These are phyloP conservation scores for Monascus ruber DNA, from an alignment of 2,329 filamentous ascomycete genomes.

Conservation along the genomic window DNA sequence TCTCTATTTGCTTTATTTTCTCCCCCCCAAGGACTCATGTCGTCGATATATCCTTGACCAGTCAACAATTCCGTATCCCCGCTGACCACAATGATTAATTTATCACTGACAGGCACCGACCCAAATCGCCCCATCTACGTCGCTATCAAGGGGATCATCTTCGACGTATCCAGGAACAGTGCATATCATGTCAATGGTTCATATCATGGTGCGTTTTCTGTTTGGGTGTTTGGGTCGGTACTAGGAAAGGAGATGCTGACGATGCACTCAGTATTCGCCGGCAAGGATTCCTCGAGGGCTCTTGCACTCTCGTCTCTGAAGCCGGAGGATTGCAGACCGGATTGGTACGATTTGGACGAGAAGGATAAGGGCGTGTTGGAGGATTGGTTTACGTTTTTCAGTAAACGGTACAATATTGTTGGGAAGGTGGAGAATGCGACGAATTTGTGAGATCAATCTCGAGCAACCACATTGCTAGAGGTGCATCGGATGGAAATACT, in stretches of 20 bases:
- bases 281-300: constrained; percentile 89
- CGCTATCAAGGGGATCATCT: constrained; percentile 75
- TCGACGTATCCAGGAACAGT: constrained; percentile 84
- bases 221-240: constrained; percentile 2
- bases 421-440: constrained; percentile 33
- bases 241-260: constrained; percentile 1
- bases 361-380: constrained; percentile 75
- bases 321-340: constrained; percentile 64
- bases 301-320: constrained; percentile 80
- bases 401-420: constrained; percentile 82
- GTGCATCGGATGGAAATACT: too few species aligned
- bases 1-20: too few species aligned
- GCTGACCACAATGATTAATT: neutral
- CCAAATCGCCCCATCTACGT: constrained; percentile 44
- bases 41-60: neutral
- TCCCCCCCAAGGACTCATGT: too few species aligned
- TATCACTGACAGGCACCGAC: constrained; percentile 21
- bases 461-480: too few species aligned
- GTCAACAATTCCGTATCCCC: neutral
- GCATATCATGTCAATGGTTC: constrained; percentile 71
- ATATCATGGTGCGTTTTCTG: constrained; percentile 60
- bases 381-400: constrained; percentile 95
- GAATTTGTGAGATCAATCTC: constrained; percentile 15
- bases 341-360: constrained; percentile 73
- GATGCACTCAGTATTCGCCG: constrained; percentile 64